Conservation (phyloP, 2,329 filamentous ascomycete genomes). For the Penicillium paneum region DNA sequence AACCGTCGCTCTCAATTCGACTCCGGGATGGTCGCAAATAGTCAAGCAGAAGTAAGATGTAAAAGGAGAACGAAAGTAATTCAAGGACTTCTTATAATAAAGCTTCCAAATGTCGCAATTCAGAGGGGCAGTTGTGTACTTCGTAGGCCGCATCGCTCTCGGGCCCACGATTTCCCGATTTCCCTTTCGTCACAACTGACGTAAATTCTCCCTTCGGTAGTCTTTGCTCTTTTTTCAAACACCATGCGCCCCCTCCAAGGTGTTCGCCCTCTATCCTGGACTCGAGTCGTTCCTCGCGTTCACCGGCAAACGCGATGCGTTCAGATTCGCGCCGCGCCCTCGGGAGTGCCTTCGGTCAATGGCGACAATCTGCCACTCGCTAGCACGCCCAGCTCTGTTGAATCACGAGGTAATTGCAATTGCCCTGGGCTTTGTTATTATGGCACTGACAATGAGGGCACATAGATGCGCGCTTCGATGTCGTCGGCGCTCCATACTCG, state of each 20-base stretch:
- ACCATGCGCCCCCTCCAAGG: slow-evolving; percentile 40
- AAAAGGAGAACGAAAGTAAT: background rate
- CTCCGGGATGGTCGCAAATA: background rate
- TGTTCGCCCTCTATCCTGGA: slow-evolving; percentile 34
- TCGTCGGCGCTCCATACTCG: slow-evolving; percentile 86
- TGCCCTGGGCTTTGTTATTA: background rate
- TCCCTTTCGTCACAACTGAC: slow-evolving; percentile 21
- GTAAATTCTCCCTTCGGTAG: slow-evolving; percentile 22
- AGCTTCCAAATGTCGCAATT: slow-evolving; percentile 26
- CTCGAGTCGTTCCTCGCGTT: slow-evolving; percentile 29
- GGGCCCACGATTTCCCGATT: slow-evolving; percentile 26
- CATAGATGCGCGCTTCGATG: slow-evolving; percentile 89
- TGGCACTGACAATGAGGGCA: slow-evolving; percentile 13
- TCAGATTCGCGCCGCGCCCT: slow-evolving; percentile 45
- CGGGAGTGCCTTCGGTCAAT: slow-evolving; percentile 38
- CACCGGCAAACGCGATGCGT: slow-evolving; percentile 38
- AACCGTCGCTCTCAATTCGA: background rate
- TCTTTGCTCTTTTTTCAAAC: slow-evolving; percentile 5
- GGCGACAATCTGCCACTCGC: slow-evolving; percentile 38
- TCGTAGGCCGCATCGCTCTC: slow-evolving; percentile 13
- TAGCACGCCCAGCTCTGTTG: slow-evolving; percentile 38
- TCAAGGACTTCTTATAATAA: background rate
- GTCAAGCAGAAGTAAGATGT: background rate
- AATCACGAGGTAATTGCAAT: slow-evolving; percentile 40
- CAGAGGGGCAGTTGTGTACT: slow-evolving; percentile 16